Percentiles rank a stretch among this genome's conserved stretches.
phyloP scores from a whole-genome alignment of 345 rosid genomes.

The Linum lewisii region DNA sequence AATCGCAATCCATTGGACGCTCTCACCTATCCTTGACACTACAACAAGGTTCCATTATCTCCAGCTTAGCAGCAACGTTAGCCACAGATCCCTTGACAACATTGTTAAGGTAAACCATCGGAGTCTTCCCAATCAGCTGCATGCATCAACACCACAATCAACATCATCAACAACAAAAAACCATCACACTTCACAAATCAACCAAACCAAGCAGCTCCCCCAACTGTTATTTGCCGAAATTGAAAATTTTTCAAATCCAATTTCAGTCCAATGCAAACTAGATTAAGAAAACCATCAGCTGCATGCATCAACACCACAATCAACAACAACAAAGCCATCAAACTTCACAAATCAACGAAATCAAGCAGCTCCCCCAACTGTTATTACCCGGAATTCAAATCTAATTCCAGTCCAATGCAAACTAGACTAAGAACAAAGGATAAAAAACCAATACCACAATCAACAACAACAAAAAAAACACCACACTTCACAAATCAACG shows the following conservation, averaged over 20 bases:
- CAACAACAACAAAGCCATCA: not conserved
- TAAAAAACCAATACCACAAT: not conserved
- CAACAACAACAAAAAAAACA: not conserved
- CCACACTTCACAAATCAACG: not conserved
- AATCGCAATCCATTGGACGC: not conserved
- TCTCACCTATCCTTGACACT: constrained; percentile 29
- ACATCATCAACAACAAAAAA: not conserved
- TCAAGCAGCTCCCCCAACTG: not conserved
- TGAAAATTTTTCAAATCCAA: not conserved
- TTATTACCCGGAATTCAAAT: not conserved
- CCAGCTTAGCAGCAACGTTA: constrained; percentile 28
- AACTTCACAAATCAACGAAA: not conserved
- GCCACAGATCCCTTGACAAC: constrained; percentile 22
- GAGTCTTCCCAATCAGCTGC: constrained; percentile 28
- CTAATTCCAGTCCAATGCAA: not conserved
- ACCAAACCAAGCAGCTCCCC: too few relatives aligned
- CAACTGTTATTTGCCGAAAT: not conserved
- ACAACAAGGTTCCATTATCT: constrained; percentile 30
- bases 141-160: not conserved
- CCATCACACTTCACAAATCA: not conserved
- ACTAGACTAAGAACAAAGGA: not conserved
- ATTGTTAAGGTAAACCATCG: constrained; percentile 24
- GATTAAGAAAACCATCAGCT: constrained; percentile 15
- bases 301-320: constrained; percentile 1
- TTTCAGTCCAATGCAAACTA: not conserved